A percentile compares a stretch with the other conserved stretches of the same genome.
Conservation (phyloP, 2,329 filamentous ascomycete species). For the Hypoxylon sp. region DNA sequence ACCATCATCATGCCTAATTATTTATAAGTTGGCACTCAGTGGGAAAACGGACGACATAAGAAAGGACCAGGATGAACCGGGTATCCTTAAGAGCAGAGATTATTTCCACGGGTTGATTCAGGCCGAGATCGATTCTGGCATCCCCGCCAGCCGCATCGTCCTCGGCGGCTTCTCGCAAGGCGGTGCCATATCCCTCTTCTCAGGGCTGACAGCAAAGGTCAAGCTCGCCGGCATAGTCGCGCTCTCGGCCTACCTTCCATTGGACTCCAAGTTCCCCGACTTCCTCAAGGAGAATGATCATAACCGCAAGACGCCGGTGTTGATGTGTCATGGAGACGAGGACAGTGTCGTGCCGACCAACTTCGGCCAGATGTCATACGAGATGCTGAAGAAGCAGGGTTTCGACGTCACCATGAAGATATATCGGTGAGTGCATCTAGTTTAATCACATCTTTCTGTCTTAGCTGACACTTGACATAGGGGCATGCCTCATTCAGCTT, state of each 20-base stretch:
- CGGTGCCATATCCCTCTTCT: conserved; percentile 86
- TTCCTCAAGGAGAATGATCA: conserved; percentile 66
- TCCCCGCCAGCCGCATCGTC: conserved; percentile 85
- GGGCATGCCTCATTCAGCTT: conserved; percentile 80
- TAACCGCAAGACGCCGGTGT: conserved; percentile 83
- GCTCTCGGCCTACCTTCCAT: conserved; percentile 83
- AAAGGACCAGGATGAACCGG: conserved; percentile 69
- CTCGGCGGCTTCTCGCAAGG: conserved; percentile 89
- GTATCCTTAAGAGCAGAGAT: conserved; percentile 78
- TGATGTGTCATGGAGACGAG: conserved; percentile 87
- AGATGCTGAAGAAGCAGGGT: conserved; percentile 75
- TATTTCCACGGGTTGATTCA: conserved; percentile 86
- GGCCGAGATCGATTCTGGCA: conserved; percentile 82
- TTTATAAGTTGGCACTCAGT: conserved; percentile 43
- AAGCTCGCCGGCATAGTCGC: conserved; percentile 91
- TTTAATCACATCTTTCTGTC: not conserved
- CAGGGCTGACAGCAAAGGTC: conserved; percentile 77
- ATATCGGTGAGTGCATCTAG: conserved; percentile 71
- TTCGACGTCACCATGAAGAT: conserved; percentile 80
- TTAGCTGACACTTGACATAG: conserved; percentile 55
- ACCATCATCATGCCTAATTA: conserved; percentile 10
- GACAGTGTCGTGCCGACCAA: conserved; percentile 79
- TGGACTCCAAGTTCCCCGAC: conserved; percentile 72
- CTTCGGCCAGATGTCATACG: conserved; percentile 76
- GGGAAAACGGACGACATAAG: conserved; percentile 50